These are phyloP conservation scores for Xanthoparmelia taractica DNA, from an alignment of 495 filamentous ascomycete species.

Conservation along the genomic window DNA sequence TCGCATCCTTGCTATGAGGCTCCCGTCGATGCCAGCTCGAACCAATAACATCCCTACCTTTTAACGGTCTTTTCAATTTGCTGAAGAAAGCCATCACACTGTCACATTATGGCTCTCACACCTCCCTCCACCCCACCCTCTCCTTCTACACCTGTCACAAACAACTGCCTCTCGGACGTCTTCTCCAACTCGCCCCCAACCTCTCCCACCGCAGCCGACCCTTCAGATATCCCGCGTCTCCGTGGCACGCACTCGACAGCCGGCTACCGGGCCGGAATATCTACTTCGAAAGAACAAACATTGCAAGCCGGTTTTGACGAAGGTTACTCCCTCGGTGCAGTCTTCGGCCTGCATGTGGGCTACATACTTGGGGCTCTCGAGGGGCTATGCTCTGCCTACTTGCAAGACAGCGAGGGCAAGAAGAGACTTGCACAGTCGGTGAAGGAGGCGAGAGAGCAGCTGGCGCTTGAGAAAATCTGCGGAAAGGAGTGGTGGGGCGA, in stretches of 20 bases:
- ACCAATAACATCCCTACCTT: neutral
- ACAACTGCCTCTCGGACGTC: slow-evolving; percentile 21
- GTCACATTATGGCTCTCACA: slow-evolving; percentile 3
- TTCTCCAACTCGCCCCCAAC: slow-evolving; percentile 25
- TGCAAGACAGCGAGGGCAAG: slow-evolving; percentile 28
- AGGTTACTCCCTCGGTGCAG: slow-evolving; percentile 71
- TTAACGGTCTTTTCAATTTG: neutral
- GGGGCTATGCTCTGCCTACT: slow-evolving; percentile 41
- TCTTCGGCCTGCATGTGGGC: slow-evolving; percentile 64
- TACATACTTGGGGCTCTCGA: slow-evolving; percentile 64
- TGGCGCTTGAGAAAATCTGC: slow-evolving; percentile 58
- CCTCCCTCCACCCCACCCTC: slow-evolving; percentile 18
- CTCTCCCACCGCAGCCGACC: slow-evolving; percentile 21
- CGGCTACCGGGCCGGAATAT: slow-evolving; percentile 87
- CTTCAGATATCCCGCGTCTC: slow-evolving; percentile 69
- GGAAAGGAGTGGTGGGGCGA: slow-evolving; percentile 49
- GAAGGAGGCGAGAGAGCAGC: slow-evolving; percentile 48
- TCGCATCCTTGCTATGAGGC: neutral
- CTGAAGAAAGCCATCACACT: neutral
- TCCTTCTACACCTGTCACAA: slow-evolving; percentile 1
- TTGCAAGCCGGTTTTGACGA: slow-evolving; percentile 86
- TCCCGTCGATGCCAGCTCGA: neutral
- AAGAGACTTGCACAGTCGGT: slow-evolving; percentile 38
- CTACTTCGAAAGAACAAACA: slow-evolving; percentile 56
- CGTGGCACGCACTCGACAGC: slow-evolving; percentile 66